Conservation (phyloP, 129 eudicot species). For the Ambrosia artemisiifolia region DNA sequence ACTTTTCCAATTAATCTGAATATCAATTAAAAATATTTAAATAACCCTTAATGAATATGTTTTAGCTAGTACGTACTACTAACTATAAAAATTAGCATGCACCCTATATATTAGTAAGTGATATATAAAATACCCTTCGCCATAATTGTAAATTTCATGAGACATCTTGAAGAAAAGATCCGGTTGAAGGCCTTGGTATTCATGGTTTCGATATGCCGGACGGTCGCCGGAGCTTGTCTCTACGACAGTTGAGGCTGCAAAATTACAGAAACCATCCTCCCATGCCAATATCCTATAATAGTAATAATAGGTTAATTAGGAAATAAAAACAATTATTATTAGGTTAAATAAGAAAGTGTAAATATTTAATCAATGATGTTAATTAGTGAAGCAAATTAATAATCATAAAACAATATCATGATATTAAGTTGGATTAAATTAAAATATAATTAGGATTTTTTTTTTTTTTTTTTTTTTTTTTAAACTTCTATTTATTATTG, state of each 20-base stretch:
- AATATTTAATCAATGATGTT: too few species aligned
- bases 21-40: not conserved
- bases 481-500: too few species aligned
- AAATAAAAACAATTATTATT: not conserved
- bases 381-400: not conserved
- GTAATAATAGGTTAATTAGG: too few species aligned
- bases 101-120: not conserved
- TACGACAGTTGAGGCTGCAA: conserved; percentile 70
- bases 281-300: conserved; percentile 97
- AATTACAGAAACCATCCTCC: conserved; percentile 99
- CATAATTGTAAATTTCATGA: conserved; percentile 97
- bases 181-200: conserved; percentile 68
- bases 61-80: not conserved
- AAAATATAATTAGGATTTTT: too few species aligned
- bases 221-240: conserved; percentile 60
- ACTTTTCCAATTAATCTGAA: conserved; percentile 94
- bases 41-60: not conserved
- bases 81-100: not conserved
- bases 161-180: conserved; percentile 99
- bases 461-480: too few species aligned
- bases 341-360: not conserved
- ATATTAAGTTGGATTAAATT: not conserved
- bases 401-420: not conserved
- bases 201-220: conserved; percentile 28
- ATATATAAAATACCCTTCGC: conserved; percentile 99